A percentile compares a stretch with the other conserved stretches of the same genome.
Evolutionary conservation across 2,329 filamentous ascomycete species (phyloP).

Genomic region (Neoarthrinium moseri): DNA sequence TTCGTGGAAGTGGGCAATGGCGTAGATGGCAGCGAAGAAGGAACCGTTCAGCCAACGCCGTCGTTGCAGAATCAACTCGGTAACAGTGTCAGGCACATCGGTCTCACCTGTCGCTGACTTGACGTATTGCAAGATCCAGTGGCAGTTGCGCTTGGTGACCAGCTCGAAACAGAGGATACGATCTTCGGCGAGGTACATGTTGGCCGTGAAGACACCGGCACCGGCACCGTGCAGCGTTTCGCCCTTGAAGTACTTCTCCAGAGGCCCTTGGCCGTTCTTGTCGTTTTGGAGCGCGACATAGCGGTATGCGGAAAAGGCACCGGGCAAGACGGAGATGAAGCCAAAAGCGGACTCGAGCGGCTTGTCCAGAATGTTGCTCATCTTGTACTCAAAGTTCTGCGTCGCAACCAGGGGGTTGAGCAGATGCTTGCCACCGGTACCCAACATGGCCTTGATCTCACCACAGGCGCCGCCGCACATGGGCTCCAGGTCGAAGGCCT

Average conservation of each 20-base stretch:
- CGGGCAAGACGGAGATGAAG: constrained; percentile 95
- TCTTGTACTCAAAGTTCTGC: constrained; percentile 99
- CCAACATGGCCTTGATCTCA: constrained; percentile 97
- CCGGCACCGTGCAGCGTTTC: constrained; percentile 95
- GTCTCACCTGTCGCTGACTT: constrained; percentile 97
- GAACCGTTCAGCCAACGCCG: constrained; percentile 97
- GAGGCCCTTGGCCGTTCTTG: constrained; percentile 87
- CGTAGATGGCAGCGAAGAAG: constrained; percentile 97
- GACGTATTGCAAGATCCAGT: constrained; percentile 97
- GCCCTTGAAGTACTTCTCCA: constrained; percentile 99
- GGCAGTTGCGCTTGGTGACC: constrained; percentile 93
- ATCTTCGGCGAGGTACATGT: constrained; percentile 99
- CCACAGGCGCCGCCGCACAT: constrained; percentile 98
- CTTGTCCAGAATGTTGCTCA: constrained; percentile 98
- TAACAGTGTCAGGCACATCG: constrained; percentile 91
- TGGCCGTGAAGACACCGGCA: constrained; percentile 97
- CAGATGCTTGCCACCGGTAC: constrained; percentile 76
- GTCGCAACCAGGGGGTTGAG: constrained; percentile 94
- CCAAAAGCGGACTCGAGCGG: constrained; percentile 96
- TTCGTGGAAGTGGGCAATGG: constrained; percentile 91
- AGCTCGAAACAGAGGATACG: constrained; percentile 95
- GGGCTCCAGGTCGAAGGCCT: constrained; percentile 94
- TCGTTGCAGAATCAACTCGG: constrained; percentile 92
- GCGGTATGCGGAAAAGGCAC: constrained; percentile 90
- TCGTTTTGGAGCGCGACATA: constrained; percentile 97